Evolutionary conservation across 192 early-diverging fungal species (phyloP), one percentile per base, ranked within the genome.

Genomic region (Entomortierella chlamydospora): DNA sequence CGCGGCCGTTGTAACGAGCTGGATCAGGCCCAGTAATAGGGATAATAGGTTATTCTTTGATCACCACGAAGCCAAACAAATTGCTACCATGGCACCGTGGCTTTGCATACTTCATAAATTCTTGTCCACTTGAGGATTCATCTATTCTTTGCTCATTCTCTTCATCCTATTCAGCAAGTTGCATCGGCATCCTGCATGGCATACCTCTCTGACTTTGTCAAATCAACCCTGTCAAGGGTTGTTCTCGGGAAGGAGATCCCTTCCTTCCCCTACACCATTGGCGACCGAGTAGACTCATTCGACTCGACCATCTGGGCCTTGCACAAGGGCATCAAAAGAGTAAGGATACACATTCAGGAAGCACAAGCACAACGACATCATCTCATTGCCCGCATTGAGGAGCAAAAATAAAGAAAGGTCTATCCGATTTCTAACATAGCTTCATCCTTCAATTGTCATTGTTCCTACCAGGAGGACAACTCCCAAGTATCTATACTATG

Each of bases 401-500:
- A 41, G 25, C 33, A 22, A 28, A 23, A 17, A 57, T 15, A n/a
- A 29, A 37, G 22, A 0, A n/a, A 28, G 47, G 34, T 39, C 26
- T 30, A 47, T 10, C 26, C 15, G 18, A 3, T 28, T 22, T 17
- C 11, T 6, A 8, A 17, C 17, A 47, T 47, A 47, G 15, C 15
- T 47, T 20, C 29, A 20, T 37, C 28, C 9, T 39, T 41, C 17
- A 37, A 6, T 45, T 71, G 15, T 12, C 22, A 47, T 47, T 47
- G 45, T 62, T 2, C 30, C 18, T 23, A 22, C 25, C 66, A 92
- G 87, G 90, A 92, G 15, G 90, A 91, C 58, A 85, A 87, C 57
- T 86, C 87, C 13, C 66, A 86, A 25, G 91, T 91, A 1, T 89
- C 95, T 13, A 90, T 97, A 12, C 97, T 99, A 81, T 87, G 92